Base-by-base conservation (phyloP, 2,329 filamentous ascomycete genomes). In the Pseudogymnoascus sp. region DNA sequence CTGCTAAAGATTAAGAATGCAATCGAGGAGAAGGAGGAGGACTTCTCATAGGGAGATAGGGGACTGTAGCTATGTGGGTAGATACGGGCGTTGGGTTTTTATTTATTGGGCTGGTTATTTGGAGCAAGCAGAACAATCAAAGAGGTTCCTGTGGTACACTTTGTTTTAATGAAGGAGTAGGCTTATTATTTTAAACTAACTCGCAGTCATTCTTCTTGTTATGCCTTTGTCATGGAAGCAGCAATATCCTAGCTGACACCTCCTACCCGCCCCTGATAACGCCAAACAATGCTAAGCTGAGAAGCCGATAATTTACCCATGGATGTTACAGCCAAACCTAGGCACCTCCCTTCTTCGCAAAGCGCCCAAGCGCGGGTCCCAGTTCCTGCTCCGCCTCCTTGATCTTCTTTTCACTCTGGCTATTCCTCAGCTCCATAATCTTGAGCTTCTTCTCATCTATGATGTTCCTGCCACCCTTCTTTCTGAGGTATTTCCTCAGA, bases 391-490 rank as follows among this genome's bases (percentile, higher is more conserved):
- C 83, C 68, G 82, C 81, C 74, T 90, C 85, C 72, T 85, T 82
- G 69, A 87, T 78, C 71, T 82, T 86, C 71, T 86, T 84, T 74
- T 88, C 85, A 68, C 87, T 86, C 71, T 83, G 81, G 68, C 82
- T 81, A 73, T 85, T 83, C 79, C 88, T 87, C 74, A 96, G 80
- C 76, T 92, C 90, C 74, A 97, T 90, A 59, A 93, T 88, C 73
- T 88, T 87, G 75, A 96, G 77, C 73, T 90, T 87, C 83, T 93
- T 93, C 81, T 97, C 95, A 79, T 99, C 95, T 74, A 99, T 92
- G 64, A 99, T 85, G 75, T 97, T 97, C 82, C 89, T 91, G 72
- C 88, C 88, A 53, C 91, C 87, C 79, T 95, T 93, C 85, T 97
- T 97, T 68, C 95, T 81, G 72, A 97, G 76, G 74, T 96, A 93